Conservation (phyloP, 2,329 filamentous ascomycete species). For the Stachybotrys chlorohalonatus region DNA sequence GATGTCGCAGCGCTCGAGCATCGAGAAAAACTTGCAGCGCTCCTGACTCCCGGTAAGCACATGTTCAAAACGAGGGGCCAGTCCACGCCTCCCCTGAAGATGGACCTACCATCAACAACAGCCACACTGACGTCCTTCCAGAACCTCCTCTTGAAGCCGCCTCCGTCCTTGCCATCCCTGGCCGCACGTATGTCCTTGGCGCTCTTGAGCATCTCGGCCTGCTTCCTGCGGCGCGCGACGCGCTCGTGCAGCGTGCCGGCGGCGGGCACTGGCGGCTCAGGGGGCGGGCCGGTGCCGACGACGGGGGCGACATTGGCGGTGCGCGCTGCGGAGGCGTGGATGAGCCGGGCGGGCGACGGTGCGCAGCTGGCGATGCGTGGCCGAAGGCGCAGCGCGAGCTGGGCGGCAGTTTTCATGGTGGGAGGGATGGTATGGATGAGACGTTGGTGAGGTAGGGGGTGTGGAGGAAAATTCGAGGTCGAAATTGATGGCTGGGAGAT, state of each 20-base stretch:
- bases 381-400: slow-evolving; percentile 26
- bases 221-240: slow-evolving; percentile 40
- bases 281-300: slow-evolving; percentile 50
- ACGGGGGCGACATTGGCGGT: slow-evolving; percentile 41
- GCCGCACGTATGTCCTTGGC: slow-evolving; percentile 37
- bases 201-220: slow-evolving; percentile 45
- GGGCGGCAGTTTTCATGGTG: slow-evolving; percentile 31
- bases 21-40: slow-evolving; percentile 65
- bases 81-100: neutral
- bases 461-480: slow-evolving; percentile 6
- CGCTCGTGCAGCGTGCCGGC: slow-evolving; percentile 31
- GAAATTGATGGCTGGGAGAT: slow-evolving; percentile 3
- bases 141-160: slow-evolving; percentile 61
- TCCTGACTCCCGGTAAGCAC: slow-evolving; percentile 16
- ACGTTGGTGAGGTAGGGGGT: slow-evolving; percentile 2
- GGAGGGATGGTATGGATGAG: slow-evolving; percentile 5
- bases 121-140: slow-evolving; percentile 77
- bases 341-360: slow-evolving; percentile 8
- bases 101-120: slow-evolving; percentile 51
- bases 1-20: slow-evolving; percentile 67
- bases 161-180: slow-evolving; percentile 23
- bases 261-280: slow-evolving; percentile 40
- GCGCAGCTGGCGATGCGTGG: slow-evolving; percentile 4
- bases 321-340: slow-evolving; percentile 23
- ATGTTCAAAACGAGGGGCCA: neutral